phyloP scores from a whole-genome alignment of 257 asterid genomes.

The Solanum pimpinellifolium region DNA sequence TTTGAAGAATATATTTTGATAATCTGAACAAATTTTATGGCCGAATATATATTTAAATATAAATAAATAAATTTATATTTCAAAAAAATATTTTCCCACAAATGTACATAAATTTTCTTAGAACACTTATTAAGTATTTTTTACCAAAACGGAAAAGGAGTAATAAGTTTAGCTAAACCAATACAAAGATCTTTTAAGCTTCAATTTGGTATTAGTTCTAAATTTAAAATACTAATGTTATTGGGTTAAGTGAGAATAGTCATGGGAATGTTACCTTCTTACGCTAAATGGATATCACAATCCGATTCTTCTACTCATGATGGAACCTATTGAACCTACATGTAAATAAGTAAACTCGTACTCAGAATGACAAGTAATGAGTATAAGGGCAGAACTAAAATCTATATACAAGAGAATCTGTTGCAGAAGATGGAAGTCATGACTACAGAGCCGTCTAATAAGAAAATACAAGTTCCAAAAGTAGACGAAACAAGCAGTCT shows the following conservation, averaged over 20 bases:
- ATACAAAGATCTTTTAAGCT: not conserved
- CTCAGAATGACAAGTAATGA: not conserved
- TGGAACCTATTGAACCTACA: not conserved
- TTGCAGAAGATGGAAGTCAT: too few species aligned
- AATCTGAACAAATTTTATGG: not conserved
- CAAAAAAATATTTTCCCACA: not conserved
- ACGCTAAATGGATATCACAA: not conserved
- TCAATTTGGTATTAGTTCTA: not conserved
- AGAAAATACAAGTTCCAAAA: not conserved
- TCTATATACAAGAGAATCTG: not conserved
- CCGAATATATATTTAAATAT: too few species aligned
- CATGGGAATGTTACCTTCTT: not conserved
- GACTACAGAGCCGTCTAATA: not conserved
- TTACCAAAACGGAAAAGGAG: not conserved
- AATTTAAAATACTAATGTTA: not conserved
- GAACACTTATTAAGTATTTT: too few species aligned
- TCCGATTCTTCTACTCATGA: not conserved
- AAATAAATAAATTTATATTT: too few species aligned
- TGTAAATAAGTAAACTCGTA: too few species aligned
- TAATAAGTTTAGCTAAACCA: not conserved
- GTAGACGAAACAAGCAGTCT: not conserved
- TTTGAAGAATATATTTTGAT: not conserved
- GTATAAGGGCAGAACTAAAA: not conserved
- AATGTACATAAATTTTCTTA: too few species aligned
- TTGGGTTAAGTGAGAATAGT: not conserved